phyloP scores from a whole-genome alignment of 83 land plant species.

The Isoetes engelmannii region DNA sequence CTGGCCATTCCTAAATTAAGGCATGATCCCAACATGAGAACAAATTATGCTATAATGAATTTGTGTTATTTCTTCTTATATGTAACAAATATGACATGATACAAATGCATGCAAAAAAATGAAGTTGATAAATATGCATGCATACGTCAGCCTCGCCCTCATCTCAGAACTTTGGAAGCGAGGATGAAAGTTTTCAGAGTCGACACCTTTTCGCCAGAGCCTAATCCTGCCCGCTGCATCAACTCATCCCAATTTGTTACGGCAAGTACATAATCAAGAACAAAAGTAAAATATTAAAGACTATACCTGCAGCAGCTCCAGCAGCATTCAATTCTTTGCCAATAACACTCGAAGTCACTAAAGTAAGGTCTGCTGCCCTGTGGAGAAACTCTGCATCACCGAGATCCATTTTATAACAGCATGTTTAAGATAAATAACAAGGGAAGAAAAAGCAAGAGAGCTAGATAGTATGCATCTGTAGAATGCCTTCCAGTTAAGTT shows the following conservation, averaged over 20 bases:
- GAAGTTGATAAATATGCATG: too few species aligned
- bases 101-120: background rate
- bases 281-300: background rate
- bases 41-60: background rate
- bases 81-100: background rate
- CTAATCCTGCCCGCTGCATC: slow-evolving; percentile 47
- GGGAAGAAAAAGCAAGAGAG: background rate
- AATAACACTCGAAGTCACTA: slow-evolving; percentile 89
- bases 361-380: slow-evolving; percentile 94
- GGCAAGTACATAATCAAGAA: background rate
- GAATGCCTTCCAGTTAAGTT: background rate
- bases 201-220: slow-evolving; percentile 92
- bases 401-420: too few species aligned
- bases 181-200: slow-evolving; percentile 93
- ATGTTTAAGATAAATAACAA: too few species aligned
- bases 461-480: background rate
- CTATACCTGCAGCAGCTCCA: slow-evolving; percentile 74
- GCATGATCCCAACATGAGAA: background rate
- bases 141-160: slow-evolving; percentile 72
- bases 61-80: background rate
- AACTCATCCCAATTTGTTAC: background rate
- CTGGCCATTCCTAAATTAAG: slow-evolving; percentile 66
- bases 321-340: slow-evolving; percentile 76
- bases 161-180: slow-evolving; percentile 60
- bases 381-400: slow-evolving; percentile 69